Evolutionary conservation across 148 eudicot species (phyloP).

Genomic region (Salicornia ramosissima): DNA sequence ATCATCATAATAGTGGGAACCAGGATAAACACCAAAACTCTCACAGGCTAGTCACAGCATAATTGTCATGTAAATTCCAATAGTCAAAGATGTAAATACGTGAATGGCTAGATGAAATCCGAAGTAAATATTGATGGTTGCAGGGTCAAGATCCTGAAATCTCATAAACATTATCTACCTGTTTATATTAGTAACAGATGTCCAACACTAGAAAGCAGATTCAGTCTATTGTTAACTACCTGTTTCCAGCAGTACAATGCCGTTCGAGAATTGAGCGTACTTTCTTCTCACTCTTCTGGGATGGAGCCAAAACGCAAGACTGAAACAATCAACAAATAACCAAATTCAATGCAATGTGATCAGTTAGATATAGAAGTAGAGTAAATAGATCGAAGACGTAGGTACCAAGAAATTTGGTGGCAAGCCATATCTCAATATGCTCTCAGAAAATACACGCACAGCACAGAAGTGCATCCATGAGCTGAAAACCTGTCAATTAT

Average conservation of each 20-base stretch:
- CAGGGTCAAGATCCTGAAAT: not conserved
- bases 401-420: slow-evolving; percentile 91
- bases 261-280: slow-evolving; percentile 83
- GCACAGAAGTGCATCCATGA: slow-evolving; percentile 97
- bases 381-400: slow-evolving; percentile 5
- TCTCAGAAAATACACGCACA: slow-evolving; percentile 72
- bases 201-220: not conserved
- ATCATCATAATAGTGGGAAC: not conserved
- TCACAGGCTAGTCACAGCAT: not conserved
- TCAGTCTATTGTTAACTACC: slow-evolving; percentile 36
- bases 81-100: not conserved
- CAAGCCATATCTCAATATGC: slow-evolving; percentile 92
- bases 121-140: not conserved
- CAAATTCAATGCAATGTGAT: slow-evolving; percentile 12
- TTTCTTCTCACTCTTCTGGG: slow-evolving; percentile 87
- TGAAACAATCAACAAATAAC: slow-evolving; percentile 29
- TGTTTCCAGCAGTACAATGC: slow-evolving; percentile 53
- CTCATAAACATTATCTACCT: not conserved
- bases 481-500: slow-evolving; percentile 49
- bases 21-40: not conserved
- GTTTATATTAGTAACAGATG: no score
- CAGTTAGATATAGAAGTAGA: not conserved
- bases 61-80: not conserved
- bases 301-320: slow-evolving; percentile 78
- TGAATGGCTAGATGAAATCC: not conserved